Conservation (phyloP, 2,329 filamentous ascomycete species). For the Penicillium hesseltinei region DNA sequence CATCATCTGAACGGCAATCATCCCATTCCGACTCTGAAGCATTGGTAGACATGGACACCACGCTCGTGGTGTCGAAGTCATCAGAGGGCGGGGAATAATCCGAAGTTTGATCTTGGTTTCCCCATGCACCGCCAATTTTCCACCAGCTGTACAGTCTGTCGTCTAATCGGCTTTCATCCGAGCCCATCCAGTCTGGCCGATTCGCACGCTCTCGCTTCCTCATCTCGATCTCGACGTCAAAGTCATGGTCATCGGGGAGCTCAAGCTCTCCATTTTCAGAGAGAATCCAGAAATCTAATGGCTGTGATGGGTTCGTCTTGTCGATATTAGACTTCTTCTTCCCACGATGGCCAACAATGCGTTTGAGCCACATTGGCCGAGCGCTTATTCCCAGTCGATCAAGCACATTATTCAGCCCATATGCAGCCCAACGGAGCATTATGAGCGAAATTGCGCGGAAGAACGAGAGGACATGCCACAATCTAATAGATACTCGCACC, state of each 20-base stretch:
- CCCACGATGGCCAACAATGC: conserved; percentile 32
- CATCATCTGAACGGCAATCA: conserved; percentile 48
- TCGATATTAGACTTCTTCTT: conserved; percentile 19
- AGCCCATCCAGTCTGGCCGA: conserved; percentile 40
- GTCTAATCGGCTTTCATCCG: conserved; percentile 67
- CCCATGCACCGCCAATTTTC: conserved; percentile 80
- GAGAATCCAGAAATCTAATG: conserved; percentile 55
- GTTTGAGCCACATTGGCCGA: conserved; percentile 62
- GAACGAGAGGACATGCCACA: conserved; percentile 72
- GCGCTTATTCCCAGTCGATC: conserved; percentile 59
- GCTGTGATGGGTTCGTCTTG: conserved; percentile 20
- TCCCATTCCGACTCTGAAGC: conserved; percentile 50
- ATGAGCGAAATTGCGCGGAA: conserved; percentile 71
- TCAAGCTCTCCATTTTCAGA: conserved; percentile 54
- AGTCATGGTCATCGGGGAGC: conserved; percentile 60
- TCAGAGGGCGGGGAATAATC: conserved; percentile 65
- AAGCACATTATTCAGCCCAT: conserved; percentile 55
- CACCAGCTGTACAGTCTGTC: conserved; percentile 79
- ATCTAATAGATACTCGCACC: conserved; percentile 72
- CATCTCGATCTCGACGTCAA: conserved; percentile 80
- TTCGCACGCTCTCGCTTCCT: conserved; percentile 57
- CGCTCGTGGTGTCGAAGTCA: conserved; percentile 74
- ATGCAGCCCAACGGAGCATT: conserved; percentile 57
- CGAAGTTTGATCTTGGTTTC: conserved; percentile 74
- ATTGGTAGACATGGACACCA: conserved; percentile 65